phyloP scores from a whole-genome alignment of 2,329 filamentous ascomycete genomes.

The Rhynchosporium agropyri region DNA sequence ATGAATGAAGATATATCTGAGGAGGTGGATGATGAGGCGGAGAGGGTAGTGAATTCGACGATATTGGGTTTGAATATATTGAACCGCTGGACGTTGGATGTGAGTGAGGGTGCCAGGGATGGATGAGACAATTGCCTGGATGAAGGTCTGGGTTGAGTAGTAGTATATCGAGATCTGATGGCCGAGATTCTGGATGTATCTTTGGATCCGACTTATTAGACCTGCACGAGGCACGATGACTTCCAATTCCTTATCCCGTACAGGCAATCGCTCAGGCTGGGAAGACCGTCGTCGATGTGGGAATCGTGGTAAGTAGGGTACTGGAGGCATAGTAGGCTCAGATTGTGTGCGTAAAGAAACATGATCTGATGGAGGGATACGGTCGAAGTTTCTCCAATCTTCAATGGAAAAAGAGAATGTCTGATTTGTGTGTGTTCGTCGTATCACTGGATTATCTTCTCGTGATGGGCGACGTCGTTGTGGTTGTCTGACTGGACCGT shows the following conservation, averaged over 20 bases:
- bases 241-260: neutral
- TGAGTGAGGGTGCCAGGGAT: neutral
- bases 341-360: neutral
- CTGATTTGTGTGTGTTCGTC: neutral
- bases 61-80: neutral
- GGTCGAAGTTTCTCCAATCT: neutral
- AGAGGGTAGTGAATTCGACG: neutral
- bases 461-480: neutral
- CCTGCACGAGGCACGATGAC: neutral
- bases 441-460: neutral
- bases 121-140: neutral
- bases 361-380: neutral
- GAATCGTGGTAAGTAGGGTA: neutral
- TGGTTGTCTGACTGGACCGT: no score
- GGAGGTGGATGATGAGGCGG: neutral
- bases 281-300: neutral
- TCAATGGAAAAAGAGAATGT: neutral
- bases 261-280: neutral
- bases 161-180: neutral
- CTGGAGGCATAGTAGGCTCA: neutral
- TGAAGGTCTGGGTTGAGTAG: neutral
- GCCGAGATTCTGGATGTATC: neutral
- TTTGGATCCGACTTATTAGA: no score
- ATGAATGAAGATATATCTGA: neutral
- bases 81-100: neutral